phyloP scores from a whole-genome alignment of 2,329 filamentous ascomycete genomes.

The Myriosclerotinia scirpicola region DNA sequence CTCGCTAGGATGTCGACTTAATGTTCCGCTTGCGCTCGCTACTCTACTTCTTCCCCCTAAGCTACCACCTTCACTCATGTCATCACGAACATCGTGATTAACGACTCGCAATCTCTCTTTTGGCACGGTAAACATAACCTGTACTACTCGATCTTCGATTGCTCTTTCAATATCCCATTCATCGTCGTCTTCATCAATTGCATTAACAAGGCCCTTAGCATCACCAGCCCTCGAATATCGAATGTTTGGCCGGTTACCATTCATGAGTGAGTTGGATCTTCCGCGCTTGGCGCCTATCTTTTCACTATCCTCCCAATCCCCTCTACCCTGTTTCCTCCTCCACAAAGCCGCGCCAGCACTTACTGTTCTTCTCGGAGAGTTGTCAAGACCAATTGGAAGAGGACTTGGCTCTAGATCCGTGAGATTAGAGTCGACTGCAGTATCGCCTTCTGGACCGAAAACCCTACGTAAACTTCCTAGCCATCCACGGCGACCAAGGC shows the following conservation, averaged over 20 bases:
- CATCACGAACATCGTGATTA: slow-evolving; percentile 65
- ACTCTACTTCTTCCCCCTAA: slow-evolving; percentile 34
- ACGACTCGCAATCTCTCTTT: slow-evolving; percentile 85
- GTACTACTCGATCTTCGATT: slow-evolving; percentile 68
- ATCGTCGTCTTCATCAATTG: slow-evolving; percentile 40
- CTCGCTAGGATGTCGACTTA: slow-evolving; percentile 17
- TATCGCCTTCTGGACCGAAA: slow-evolving; percentile 27
- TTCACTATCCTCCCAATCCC: slow-evolving; percentile 50
- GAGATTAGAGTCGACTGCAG: slow-evolving; percentile 1
- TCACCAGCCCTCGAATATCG: slow-evolving; percentile 13
- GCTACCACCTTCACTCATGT: slow-evolving; percentile 45
- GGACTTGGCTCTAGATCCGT: slow-evolving; percentile 30
- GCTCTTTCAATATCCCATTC: slow-evolving; percentile 79
- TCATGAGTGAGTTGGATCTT: slow-evolving; percentile 33
- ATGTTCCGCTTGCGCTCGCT: slow-evolving; percentile 29
- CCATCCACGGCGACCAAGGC: slow-evolving; percentile 47
- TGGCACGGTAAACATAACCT: slow-evolving; percentile 92
- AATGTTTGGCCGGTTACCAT: slow-evolving; percentile 11
- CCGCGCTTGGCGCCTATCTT: slow-evolving; percentile 16
- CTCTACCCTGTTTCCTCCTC: slow-evolving; percentile 51
- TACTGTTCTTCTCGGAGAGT: slow-evolving; percentile 44
- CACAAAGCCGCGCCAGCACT: slow-evolving; percentile 50
- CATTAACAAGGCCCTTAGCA: background rate
- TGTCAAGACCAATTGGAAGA: slow-evolving; percentile 31
- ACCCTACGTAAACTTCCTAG: slow-evolving; percentile 60